phyloP scores from a whole-genome alignment of 2,329 filamentous ascomycete genomes.

The Emergomyces orientalis region DNA sequence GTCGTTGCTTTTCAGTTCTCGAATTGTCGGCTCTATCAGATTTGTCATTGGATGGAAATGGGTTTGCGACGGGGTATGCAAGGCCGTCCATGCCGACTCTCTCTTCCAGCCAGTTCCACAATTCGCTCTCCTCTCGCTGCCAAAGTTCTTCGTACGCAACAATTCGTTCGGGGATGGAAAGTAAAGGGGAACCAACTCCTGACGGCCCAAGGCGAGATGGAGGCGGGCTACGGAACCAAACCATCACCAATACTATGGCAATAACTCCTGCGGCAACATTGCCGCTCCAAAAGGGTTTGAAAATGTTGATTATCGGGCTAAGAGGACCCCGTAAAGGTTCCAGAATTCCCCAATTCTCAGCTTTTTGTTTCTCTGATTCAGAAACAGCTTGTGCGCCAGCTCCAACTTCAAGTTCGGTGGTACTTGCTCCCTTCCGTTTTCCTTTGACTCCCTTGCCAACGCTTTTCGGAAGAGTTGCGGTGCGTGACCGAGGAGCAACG shows the following conservation, averaged over 20 bases:
- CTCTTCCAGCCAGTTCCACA: conserved; percentile 92
- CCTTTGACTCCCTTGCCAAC: conserved; percentile 48
- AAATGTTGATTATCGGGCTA: conserved; percentile 58
- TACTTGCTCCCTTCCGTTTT: conserved; percentile 50
- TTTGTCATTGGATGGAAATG: conserved; percentile 11
- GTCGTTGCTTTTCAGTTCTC: conserved; percentile 21
- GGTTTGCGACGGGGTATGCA: conserved; percentile 28
- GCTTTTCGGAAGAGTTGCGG: conserved; percentile 40
- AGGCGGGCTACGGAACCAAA: conserved; percentile 54
- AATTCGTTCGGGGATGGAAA: conserved; percentile 53
- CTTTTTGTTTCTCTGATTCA: conserved; percentile 30
- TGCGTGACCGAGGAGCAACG: conserved; percentile 55
- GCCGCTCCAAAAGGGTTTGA: conserved; percentile 62
- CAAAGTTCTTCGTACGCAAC: conserved; percentile 91
- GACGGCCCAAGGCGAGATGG: conserved; percentile 27
- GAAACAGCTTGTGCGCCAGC: conserved; percentile 38
- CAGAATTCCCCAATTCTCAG: conserved; percentile 65
- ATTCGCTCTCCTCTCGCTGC: conserved; percentile 72
- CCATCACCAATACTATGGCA: conserved; percentile 60
- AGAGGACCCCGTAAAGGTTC: conserved; percentile 65
- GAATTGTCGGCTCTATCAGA: neutral
- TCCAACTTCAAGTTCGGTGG: conserved; percentile 29
- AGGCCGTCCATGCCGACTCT: conserved; percentile 61
- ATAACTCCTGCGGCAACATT: conserved; percentile 71
- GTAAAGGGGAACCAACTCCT: conserved; percentile 31